Conservation (phyloP, 2,329 filamentous ascomycete genomes). For the Botrytis tulipae region DNA sequence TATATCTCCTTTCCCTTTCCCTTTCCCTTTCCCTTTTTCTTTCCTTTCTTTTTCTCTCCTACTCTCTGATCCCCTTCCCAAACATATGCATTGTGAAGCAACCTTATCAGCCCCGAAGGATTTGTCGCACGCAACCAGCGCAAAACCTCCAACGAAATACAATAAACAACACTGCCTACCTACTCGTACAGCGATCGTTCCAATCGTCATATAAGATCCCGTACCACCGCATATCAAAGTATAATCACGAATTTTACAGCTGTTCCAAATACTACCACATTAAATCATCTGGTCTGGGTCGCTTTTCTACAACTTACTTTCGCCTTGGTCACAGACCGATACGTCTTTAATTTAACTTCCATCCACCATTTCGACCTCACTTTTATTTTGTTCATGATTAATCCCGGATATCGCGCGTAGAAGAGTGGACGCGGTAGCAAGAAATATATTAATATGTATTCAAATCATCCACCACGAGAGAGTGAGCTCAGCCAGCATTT, state of each 20-base stretch:
- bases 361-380: conserved; percentile 1
- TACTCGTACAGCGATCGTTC: not conserved
- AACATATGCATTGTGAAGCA: not conserved
- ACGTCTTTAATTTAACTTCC: not conserved
- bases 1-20: not conserved
- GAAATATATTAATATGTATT: conserved; percentile 5
- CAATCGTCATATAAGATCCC: conserved; percentile 14
- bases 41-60: not conserved
- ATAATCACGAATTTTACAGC: not conserved
- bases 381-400: conserved; percentile 12
- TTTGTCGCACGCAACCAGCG: conserved; percentile 12
- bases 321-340: not conserved
- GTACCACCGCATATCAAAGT: conserved; percentile 11
- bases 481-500: conserved; percentile 30
- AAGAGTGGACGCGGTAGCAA: conserved; percentile 3
- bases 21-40: not conserved
- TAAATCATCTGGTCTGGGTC: not conserved
- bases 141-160: conserved; percentile 10
- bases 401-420: conserved; percentile 5
- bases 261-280: not conserved
- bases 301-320: not conserved
- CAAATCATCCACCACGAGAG: conserved; percentile 17
- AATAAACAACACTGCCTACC: conserved; percentile 10
- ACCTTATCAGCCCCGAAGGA: conserved; percentile 13
- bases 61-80: not conserved